These are phyloP conservation scores for Kuraishia piskuri DNA, from an alignment of 805 yeast genomes.

Conservation along the genomic window DNA sequence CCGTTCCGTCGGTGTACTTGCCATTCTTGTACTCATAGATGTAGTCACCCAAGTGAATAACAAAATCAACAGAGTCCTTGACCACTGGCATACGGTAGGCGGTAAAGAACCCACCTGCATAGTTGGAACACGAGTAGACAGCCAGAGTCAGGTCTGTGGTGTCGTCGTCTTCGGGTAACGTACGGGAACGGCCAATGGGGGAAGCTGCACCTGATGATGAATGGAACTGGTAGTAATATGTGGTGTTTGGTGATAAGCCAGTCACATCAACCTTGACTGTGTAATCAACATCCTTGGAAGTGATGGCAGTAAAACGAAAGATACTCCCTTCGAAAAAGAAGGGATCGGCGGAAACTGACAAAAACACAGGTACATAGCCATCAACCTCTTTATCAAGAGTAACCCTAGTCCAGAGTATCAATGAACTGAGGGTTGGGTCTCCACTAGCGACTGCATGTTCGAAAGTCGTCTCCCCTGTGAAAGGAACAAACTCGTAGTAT, in stretches of 20 bases:
- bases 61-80: conserved; percentile 13
- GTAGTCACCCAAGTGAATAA: conserved; percentile 18
- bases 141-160: conserved; percentile 9
- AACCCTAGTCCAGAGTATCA: conserved; percentile 17
- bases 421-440: conserved; percentile 12
- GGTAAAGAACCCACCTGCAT: conserved; percentile 17
- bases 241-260: conserved; percentile 10
- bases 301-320: conserved; percentile 4
- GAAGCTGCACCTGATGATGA: conserved; percentile 5
- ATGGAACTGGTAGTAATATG: conserved; percentile 13
- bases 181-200: conserved; percentile 12
- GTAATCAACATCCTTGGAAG: conserved; percentile 11
- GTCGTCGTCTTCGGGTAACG: conserved; percentile 12
- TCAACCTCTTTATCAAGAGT: conserved; percentile 6
- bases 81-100: conserved; percentile 13
- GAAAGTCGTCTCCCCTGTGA: conserved; percentile 3
- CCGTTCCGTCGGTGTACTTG: conserved; percentile 14
- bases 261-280: conserved; percentile 14
- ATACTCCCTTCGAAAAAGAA: conserved; percentile 4
- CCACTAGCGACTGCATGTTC: conserved; percentile 17
- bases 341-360: conserved; percentile 5
- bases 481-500: neutral
- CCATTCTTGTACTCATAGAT: conserved; percentile 18
- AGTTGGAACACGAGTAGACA: conserved; percentile 17
- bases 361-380: neutral